Percentiles rank a stretch among this genome's conserved stretches.
Conservation (phyloP, 1,139 yeast genomes). For the Protomyces lactucae-debilis region DNA sequence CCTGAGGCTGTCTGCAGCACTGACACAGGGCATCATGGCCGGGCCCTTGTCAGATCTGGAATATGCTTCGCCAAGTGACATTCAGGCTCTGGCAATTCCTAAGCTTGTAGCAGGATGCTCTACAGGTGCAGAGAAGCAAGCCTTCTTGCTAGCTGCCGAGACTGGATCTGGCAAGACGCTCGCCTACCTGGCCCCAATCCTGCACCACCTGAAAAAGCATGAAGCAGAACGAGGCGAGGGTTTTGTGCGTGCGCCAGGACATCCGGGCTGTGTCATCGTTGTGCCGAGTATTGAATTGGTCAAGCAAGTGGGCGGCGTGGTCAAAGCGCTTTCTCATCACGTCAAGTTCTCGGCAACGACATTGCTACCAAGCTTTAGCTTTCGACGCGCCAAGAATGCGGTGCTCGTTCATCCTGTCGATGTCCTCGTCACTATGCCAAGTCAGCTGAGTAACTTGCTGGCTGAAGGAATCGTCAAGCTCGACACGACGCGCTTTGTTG, state of each 20-base stretch:
- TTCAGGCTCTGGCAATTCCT: slow-evolving; percentile 57
- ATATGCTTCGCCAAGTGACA: slow-evolving; percentile 53
- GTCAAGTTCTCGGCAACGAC: slow-evolving; percentile 37
- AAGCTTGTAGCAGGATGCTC: slow-evolving; percentile 42
- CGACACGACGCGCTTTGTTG: slow-evolving; percentile 49
- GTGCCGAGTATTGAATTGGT: slow-evolving; percentile 89
- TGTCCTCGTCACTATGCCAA: slow-evolving; percentile 78
- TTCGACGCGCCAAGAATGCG: slow-evolving; percentile 22
- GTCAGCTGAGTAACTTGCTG: slow-evolving; percentile 31
- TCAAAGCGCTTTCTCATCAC: slow-evolving; percentile 53
- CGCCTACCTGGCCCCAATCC: slow-evolving; percentile 74
- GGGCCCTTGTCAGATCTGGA: slow-evolving; percentile 45
- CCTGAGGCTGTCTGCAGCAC: slow-evolving; percentile 60
- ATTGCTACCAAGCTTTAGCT: slow-evolving; percentile 34
- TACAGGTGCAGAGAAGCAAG: slow-evolving; percentile 39
- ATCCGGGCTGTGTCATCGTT: slow-evolving; percentile 61
- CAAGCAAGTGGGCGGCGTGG: slow-evolving; percentile 62
- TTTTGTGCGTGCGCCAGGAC: slow-evolving; percentile 30
- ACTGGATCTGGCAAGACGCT: slow-evolving; percentile 96
- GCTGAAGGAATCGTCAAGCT: slow-evolving; percentile 14
- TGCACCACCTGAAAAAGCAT: slow-evolving; percentile 54
- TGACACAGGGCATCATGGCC: slow-evolving; percentile 58
- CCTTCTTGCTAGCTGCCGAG: slow-evolving; percentile 85
- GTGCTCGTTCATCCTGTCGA: slow-evolving; percentile 51
- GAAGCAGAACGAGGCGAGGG: slow-evolving; percentile 33